A percentile compares a stretch with the other conserved stretches of the same genome.
These are phyloP conservation scores for Alternaria atra DNA, from an alignment of 2,329 filamentous ascomycete genomes.

Conservation along the genomic window DNA sequence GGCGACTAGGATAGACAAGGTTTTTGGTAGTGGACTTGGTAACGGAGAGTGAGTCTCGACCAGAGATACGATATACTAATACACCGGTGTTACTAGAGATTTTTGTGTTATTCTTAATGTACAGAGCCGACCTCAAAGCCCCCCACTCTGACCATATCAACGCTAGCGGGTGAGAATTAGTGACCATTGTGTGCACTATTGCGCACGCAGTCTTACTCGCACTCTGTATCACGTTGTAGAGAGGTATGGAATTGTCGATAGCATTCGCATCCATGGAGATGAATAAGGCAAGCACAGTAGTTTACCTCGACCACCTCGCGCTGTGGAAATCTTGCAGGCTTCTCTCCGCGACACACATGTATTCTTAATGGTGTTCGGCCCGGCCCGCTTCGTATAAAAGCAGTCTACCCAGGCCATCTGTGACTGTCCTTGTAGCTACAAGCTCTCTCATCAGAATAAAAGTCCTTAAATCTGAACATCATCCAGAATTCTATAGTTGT, in stretches of 20 bases:
- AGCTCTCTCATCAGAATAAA: not conserved
- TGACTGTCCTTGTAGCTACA: not conserved
- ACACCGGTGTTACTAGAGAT: not conserved
- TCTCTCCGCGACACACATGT: not conserved
- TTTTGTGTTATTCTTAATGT: not conserved
- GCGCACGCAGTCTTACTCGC: too few species aligned
- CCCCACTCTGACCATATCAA: too few species aligned
- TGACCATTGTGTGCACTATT: too few species aligned
- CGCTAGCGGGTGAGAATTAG: too few species aligned
- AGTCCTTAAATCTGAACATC: not conserved
- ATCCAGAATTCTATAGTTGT: not conserved
- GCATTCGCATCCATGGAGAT: not conserved
- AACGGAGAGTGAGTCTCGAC: slow-evolving; percentile 7
- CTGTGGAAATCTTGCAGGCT: not conserved
- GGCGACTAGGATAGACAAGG: slow-evolving; percentile 55
- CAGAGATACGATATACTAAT: not conserved
- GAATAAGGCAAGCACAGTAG: not conserved
- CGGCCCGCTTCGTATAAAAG: not conserved
- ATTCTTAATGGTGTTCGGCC: not conserved
- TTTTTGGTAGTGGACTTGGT: slow-evolving; percentile 56
- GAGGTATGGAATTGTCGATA: not conserved
- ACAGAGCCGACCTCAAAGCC: not conserved
- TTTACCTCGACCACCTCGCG: not conserved
- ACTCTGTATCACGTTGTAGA: too few species aligned
- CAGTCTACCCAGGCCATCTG: not conserved